These are phyloP conservation scores for Aspergillus neotritici DNA, from an alignment of 2,329 filamentous ascomycete species.

Conservation along the genomic window DNA sequence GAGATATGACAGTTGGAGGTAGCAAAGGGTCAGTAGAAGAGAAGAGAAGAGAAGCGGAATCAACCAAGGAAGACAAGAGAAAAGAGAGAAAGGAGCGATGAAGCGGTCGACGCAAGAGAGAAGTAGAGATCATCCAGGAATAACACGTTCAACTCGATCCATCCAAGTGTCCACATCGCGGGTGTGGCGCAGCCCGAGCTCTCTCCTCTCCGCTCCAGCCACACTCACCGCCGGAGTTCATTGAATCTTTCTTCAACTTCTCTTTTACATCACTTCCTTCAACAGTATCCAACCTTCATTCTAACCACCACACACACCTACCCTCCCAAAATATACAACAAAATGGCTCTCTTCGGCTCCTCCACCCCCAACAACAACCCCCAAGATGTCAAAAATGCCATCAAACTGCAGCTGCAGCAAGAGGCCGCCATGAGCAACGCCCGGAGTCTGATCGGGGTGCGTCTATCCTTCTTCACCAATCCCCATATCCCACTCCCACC, in stretches of 20 bases:
- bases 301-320: not conserved
- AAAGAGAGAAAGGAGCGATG: constrained; percentile 7
- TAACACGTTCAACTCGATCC: constrained; percentile 1
- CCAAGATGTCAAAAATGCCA: constrained; percentile 44
- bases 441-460: constrained; percentile 63
- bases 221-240: constrained; percentile 9
- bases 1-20: not conserved
- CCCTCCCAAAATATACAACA: constrained; percentile 1
- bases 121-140: not conserved
- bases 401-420: constrained; percentile 60
- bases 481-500: not conserved
- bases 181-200: constrained; percentile 13
- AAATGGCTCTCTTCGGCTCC: constrained; percentile 39
- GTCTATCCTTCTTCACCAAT: constrained; percentile 15
- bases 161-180: constrained; percentile 22
- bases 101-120: constrained; percentile 6
- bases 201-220: constrained; percentile 9
- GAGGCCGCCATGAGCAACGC: constrained; percentile 65
- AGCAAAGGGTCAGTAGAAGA: not conserved
- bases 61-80: constrained; percentile 1
- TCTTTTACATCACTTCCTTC: not conserved
- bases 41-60: constrained; percentile 2
- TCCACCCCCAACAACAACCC: constrained; percentile 17
- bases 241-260: constrained; percentile 1
- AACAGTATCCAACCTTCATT: not conserved